Evolutionary conservation across 495 filamentous ascomycete genomes (phyloP).

Genomic region (Talaromyces nanjingensis): DNA sequence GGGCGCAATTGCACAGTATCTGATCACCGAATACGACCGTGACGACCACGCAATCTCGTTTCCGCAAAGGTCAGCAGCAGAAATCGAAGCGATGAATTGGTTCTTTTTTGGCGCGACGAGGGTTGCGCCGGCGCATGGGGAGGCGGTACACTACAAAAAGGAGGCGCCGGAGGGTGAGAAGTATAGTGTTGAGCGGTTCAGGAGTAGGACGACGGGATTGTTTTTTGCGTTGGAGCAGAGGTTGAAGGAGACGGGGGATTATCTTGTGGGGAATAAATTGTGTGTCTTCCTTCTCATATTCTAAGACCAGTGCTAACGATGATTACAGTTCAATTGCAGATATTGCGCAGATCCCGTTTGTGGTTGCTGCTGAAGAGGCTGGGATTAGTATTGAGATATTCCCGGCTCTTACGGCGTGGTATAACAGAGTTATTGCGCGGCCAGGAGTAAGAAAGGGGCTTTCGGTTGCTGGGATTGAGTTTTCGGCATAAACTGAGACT

Average conservation of each 20-base stretch:
- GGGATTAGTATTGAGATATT: conserved; percentile 10
- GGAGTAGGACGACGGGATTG: not conserved
- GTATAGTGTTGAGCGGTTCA: not conserved
- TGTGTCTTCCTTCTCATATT: not conserved
- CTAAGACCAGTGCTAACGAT: not conserved
- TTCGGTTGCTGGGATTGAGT: not conserved
- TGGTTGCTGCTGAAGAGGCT: conserved; percentile 25
- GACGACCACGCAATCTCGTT: not conserved
- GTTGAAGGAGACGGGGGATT: not conserved
- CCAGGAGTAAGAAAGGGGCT: not conserved
- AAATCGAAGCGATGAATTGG: not conserved
- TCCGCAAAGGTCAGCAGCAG: not conserved
- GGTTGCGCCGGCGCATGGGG: not conserved
- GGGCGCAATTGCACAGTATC: not conserved
- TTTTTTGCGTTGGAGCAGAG: not conserved
- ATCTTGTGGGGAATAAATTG: conserved; percentile 5
- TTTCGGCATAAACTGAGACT: not conserved
- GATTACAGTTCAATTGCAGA: not conserved
- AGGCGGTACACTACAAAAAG: not conserved
- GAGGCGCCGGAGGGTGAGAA: not conserved
- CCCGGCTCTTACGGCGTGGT: not conserved
- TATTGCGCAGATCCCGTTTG: conserved; percentile 5
- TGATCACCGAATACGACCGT: not conserved
- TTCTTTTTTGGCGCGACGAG: not conserved
- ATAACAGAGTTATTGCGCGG: not conserved